Base-by-base conservation (phyloP, 148 eudicot species). In the Spergularia bocconei region DNA sequence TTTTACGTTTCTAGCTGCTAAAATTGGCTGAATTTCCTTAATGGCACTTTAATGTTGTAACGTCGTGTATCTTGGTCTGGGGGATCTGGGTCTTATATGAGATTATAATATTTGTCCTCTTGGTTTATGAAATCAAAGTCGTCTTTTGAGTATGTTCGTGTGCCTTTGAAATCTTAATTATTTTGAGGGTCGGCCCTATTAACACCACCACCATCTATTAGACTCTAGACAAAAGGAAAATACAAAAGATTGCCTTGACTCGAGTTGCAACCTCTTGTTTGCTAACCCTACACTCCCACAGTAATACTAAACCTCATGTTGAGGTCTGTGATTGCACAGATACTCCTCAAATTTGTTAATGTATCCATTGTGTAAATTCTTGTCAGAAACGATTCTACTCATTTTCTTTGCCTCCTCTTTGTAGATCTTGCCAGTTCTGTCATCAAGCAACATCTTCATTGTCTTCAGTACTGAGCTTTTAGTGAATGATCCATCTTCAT, bases 321-420 rank as follows among this genome's bases (percentile, higher is more conserved):
- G 14, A 64, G 50, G 60, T 50, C 69, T 77, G 52, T 77, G 71
- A 25, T 50, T 61, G 74, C 61, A 52, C 60, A 83, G 84, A 71
- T 80, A 81, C 21, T 69, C 50, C 71, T 77, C 48, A 33, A 75
- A 72, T 19, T 55, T 61, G 29, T 79, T 59, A 13, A 78, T n/a
- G 54, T 86, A 84, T 14, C 69, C 52, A 15, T 58, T 20, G 13
- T 84, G 84, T 39, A 80, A 55, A 41, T 70, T 66, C 39, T 58
- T 59, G 44, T 84, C 77, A 7, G 79, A 81, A 70, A 86, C 55
- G 23, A 86, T 48, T 66, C 7, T 58, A 39, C 82, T 75, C 79
- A 77, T 70, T 21, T 86, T 75, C 81, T 79, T 86, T 11, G 82
- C 89, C 58, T 79, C 83, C 11, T 77, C 67, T 78, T 73, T 82